Conservation (phyloP, 2,329 filamentous ascomycete species). For the Bipolaris zeicola region DNA sequence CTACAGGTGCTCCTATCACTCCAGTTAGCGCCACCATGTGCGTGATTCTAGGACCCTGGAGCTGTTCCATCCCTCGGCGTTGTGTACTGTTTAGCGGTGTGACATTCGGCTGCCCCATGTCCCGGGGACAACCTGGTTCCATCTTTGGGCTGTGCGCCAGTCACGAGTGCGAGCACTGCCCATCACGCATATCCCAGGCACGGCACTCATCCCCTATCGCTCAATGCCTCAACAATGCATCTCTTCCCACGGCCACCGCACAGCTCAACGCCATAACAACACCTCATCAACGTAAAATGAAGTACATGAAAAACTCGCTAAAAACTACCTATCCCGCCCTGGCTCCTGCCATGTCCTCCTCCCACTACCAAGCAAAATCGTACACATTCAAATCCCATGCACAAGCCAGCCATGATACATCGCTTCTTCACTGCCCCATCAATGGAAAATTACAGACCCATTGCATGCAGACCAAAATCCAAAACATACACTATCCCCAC, state of each 20-base stretch:
- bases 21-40: neutral
- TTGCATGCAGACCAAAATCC: slow-evolving; percentile 15
- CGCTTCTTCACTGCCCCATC: slow-evolving; percentile 2
- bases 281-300: slow-evolving; percentile 4
- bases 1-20: neutral
- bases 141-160: neutral
- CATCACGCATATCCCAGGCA: neutral
- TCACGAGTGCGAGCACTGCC: neutral
- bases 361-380: slow-evolving; percentile 14
- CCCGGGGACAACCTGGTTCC: neutral
- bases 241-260: neutral
- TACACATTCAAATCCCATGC: slow-evolving; percentile 13
- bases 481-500: slow-evolving; percentile 26
- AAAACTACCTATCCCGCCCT: slow-evolving; percentile 5
- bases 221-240: neutral
- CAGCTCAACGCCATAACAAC: neutral
- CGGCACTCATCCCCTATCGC: neutral
- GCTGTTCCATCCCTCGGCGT: neutral
- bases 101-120: neutral
- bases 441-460: slow-evolving; percentile 11
- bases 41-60: neutral
- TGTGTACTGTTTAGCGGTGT: slow-evolving; percentile 1
- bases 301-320: slow-evolving; percentile 15
- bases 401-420: slow-evolving; percentile 7
- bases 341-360: slow-evolving; percentile 6